A percentile compares a stretch with the other conserved stretches of the same genome.
phyloP scores from a whole-genome alignment of 495 filamentous ascomycete species.

The Trichoderma erinaceum region DNA sequence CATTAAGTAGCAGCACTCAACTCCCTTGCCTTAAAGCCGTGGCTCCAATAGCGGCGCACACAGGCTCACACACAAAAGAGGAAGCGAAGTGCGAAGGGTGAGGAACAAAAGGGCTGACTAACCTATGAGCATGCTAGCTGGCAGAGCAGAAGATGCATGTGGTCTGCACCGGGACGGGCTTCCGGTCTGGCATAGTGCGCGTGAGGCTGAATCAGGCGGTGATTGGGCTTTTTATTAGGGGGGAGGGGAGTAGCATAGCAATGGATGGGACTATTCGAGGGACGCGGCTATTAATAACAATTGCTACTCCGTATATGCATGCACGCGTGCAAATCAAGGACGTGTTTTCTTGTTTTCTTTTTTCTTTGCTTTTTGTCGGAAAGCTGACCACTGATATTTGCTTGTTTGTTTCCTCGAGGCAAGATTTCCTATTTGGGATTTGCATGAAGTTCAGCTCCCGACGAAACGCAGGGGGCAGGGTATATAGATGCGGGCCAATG shows the following conservation, averaged over 20 bases:
- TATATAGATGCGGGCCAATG: no score
- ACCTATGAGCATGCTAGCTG: no score
- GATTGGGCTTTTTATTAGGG: not conserved
- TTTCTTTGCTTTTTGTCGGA: not conserved
- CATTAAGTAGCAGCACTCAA: no score
- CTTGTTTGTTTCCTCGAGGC: constrained; percentile 5
- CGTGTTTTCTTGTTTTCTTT: no score
- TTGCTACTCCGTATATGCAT: not conserved
- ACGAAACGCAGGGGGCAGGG: not conserved
- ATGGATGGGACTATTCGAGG: not conserved
- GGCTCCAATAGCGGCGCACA: no score
- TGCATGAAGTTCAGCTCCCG: not conserved
- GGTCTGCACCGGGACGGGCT: not conserved
- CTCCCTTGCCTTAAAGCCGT: no score
- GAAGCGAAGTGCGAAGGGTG: not conserved
- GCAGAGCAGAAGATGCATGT: not conserved
- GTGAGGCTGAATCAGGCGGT: constrained; percentile 13
- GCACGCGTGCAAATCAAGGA: not conserved
- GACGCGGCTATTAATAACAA: not conserved
- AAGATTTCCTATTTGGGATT: not conserved
- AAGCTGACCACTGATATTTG: not conserved
- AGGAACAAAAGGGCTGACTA: not conserved
- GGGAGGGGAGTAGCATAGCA: not conserved
- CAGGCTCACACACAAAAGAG: not conserved
- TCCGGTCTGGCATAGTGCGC: not conserved